Percentiles rank a stretch among this genome's conserved stretches.
phyloP scores from a whole-genome alignment of 2,329 filamentous ascomycete genomes.

The Penicillium sp. region DNA sequence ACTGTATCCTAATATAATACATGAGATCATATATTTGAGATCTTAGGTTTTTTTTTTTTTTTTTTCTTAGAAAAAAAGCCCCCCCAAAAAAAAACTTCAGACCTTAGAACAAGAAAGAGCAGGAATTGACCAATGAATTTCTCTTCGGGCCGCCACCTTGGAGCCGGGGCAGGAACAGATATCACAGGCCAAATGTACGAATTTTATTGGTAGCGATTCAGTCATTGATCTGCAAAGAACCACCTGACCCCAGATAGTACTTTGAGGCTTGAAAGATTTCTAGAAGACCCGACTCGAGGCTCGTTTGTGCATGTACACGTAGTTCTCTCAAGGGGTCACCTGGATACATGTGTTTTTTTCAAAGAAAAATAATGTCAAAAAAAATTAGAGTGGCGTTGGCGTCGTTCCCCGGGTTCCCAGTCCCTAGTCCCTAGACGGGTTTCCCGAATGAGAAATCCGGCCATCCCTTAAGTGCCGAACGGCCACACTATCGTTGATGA shows the following conservation, averaged over 20 bases:
- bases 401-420: conserved; percentile 2
- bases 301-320: neutral
- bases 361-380: neutral
- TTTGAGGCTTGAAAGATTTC: neutral
- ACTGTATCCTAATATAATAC: neutral
- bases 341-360: neutral
- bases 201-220: neutral
- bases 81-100: neutral
- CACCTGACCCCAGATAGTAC: conserved; percentile 5
- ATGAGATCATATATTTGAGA: neutral
- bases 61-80: neutral
- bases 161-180: conserved; percentile 1
- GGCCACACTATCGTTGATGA: neutral
- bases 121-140: conserved; percentile 4
- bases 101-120: neutral
- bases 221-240: neutral
- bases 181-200: neutral
- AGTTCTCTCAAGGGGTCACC: neutral
- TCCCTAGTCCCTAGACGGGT: conserved; percentile 2
- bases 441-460: conserved; percentile 11
- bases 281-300: neutral
- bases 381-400: conserved; percentile 8
- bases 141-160: neutral
- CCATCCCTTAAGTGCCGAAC: neutral
- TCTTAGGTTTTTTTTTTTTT: no score